phyloP scores from a whole-genome alignment of 2,329 filamentous ascomycete genomes.

The Colletotrichum higginsianum region DNA sequence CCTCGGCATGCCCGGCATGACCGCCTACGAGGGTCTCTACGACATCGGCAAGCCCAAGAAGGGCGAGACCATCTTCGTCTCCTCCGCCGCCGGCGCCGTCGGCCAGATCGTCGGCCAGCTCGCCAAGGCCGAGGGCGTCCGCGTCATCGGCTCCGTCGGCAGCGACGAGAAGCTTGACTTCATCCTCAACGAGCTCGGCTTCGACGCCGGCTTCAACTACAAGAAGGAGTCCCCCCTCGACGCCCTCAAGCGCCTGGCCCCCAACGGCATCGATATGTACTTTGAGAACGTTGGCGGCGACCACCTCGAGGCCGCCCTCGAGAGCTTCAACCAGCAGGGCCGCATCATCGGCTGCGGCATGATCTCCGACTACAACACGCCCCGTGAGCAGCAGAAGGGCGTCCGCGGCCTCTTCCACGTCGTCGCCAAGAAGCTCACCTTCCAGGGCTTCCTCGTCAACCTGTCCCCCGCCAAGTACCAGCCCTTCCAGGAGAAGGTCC shows the following conservation, averaged over 20 bases:
- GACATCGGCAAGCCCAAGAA: conserved; percentile 75
- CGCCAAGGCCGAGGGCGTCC: conserved; percentile 84
- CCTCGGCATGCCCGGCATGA: conserved; percentile 74
- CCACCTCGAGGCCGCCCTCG: conserved; percentile 63
- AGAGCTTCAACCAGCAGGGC: conserved; percentile 71
- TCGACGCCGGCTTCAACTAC: conserved; percentile 84
- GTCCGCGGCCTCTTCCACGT: conserved; percentile 77
- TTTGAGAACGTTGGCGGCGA: conserved; percentile 70
- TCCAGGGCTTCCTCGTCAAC: conserved; percentile 85
- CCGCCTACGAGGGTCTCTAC: conserved; percentile 78
- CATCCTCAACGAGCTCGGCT: conserved; percentile 65
- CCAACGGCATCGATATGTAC: conserved; percentile 81
- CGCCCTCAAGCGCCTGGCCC: conserved; percentile 79
- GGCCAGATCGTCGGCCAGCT: conserved; percentile 88
- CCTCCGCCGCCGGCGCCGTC: conserved; percentile 84
- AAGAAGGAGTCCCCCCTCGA: conserved; percentile 82
- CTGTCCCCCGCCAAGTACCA: conserved; percentile 77
- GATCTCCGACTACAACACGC: conserved; percentile 83
- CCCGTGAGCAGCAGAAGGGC: conserved; percentile 69
- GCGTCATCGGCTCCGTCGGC: conserved; percentile 85
- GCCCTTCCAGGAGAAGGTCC: conserved; percentile 83
- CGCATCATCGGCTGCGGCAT: conserved; percentile 77
- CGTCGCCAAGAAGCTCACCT: conserved; percentile 77
- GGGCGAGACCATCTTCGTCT: conserved; percentile 86
- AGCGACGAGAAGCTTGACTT: conserved; percentile 85